These are phyloP conservation scores for Erysimum cheiri DNA, from an alignment of 441 rosid genomes.

Conservation along the genomic window DNA sequence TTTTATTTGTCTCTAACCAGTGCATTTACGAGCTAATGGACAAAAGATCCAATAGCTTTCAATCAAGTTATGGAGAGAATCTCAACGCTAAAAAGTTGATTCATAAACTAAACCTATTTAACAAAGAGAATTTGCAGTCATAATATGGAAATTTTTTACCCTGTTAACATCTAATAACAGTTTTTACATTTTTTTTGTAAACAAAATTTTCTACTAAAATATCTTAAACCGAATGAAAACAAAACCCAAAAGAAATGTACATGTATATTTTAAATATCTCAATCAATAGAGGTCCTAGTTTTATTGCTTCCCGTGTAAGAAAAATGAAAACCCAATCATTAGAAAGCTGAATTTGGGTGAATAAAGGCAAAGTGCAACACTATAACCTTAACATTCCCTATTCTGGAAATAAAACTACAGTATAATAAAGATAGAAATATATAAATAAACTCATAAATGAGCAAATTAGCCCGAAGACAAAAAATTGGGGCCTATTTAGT, in stretches of 20 bases:
- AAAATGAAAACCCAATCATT: conserved; percentile 25
- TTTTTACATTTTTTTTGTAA: not conserved
- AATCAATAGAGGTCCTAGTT: conserved; percentile 19
- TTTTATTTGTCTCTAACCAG: conserved; percentile 29
- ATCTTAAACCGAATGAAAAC: not conserved
- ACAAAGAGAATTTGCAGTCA: conserved; percentile 13
- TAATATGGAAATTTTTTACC: not conserved
- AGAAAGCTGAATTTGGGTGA: conserved; percentile 26
- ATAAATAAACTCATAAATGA: too few relatives aligned
- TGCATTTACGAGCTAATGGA: conserved; percentile 33
- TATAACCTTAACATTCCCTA: conserved; percentile 42
- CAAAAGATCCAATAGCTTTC: conserved; percentile 31
- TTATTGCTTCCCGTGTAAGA: conserved; percentile 25
- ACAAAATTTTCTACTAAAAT: not conserved
- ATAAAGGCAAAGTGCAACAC: conserved; percentile 36
- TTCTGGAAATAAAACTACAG: conserved; percentile 35
- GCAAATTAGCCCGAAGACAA: too few relatives aligned
- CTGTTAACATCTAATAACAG: not conserved
- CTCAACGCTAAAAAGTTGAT: conserved; percentile 34
- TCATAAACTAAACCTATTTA: conserved; percentile 11
- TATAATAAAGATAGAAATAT: not conserved
- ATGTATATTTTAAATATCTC: not conserved
- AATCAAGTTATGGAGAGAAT: conserved; percentile 16
- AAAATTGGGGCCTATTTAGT: too few relatives aligned
- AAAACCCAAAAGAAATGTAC: not conserved